phyloP scores from a whole-genome alignment of 2,329 filamentous ascomycete species.

The Colletotrichum simmondsii region DNA sequence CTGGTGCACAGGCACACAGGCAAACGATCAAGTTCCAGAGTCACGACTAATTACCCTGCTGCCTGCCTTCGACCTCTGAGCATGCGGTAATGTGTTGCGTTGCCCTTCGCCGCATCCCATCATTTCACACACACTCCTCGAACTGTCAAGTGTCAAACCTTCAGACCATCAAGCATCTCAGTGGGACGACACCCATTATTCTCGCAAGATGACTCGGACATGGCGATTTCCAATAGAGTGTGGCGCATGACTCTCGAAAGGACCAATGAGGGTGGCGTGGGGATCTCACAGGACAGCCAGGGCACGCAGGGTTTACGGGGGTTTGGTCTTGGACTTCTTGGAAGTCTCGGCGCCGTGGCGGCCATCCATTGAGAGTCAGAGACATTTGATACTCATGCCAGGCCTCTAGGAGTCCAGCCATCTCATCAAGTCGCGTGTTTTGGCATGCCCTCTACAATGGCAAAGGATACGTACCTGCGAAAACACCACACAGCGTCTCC shows the following conservation, averaged over 20 bases:
- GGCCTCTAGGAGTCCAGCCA: slow-evolving; percentile 3
- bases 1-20: slow-evolving; percentile 7
- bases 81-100: neutral
- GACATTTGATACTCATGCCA: neutral
- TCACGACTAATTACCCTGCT: neutral
- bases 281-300: neutral
- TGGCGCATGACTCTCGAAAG: slow-evolving; percentile 16
- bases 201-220: slow-evolving; percentile 19
- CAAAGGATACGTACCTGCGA: neutral
- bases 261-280: slow-evolving; percentile 7
- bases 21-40: slow-evolving; percentile 8
- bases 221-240: neutral
- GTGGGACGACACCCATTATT: neutral
- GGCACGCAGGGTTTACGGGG: slow-evolving; percentile 13
- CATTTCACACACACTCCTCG: neutral
- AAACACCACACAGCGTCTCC: neutral
- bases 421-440: slow-evolving; percentile 10
- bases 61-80: neutral
- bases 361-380: neutral
- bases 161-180: neutral
- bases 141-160: slow-evolving; percentile 21
- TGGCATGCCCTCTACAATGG: neutral
- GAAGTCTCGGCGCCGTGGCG: neutral
- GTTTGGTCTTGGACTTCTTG: slow-evolving; percentile 7
- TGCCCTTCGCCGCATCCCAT: neutral